Evolutionary conservation across 495 filamentous ascomycete species (phyloP).

Genomic region (Aspergillus affinis): DNA sequence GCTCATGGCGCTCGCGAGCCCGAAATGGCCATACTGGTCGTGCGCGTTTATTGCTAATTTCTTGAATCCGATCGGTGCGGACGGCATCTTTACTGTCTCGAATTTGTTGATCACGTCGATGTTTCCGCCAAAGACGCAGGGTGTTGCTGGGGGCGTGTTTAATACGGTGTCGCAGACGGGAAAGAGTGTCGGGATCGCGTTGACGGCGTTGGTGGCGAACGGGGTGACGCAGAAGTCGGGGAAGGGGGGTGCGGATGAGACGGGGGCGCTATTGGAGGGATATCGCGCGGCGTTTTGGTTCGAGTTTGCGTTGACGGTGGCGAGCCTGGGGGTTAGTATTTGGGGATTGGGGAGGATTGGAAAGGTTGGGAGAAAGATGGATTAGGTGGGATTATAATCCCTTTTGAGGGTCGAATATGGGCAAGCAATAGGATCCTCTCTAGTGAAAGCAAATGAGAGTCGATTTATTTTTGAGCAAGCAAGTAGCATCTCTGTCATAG

Average conservation of each 20-base stretch:
- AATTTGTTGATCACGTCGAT: constrained; percentile 52
- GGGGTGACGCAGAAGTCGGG: constrained; percentile 30
- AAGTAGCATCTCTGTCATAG: too few relatives aligned
- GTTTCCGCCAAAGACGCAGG: constrained; percentile 24
- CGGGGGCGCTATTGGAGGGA: constrained; percentile 45
- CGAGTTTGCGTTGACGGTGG: constrained; percentile 35
- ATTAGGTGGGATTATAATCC: constrained; percentile 19
- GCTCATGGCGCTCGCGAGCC: constrained; percentile 29
- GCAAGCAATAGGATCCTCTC: too few relatives aligned
- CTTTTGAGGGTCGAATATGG: too few relatives aligned
- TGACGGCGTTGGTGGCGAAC: constrained; percentile 49
- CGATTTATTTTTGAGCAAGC: too few relatives aligned
- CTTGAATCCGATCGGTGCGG: constrained; percentile 40
- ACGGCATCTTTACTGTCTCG: constrained; percentile 52
- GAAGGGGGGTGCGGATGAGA: background rate
- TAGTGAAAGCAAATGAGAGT: too few relatives aligned
- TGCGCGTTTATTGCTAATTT: constrained; percentile 23
- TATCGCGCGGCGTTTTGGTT: constrained; percentile 56
- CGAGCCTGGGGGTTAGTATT: constrained; percentile 12
- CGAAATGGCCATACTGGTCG: constrained; percentile 27
- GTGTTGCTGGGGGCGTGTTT: constrained; percentile 59
- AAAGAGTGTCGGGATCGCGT: constrained; percentile 50
- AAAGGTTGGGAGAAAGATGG: constrained; percentile 47
- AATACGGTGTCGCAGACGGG: constrained; percentile 59
- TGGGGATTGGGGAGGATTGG: constrained; percentile 37